Base-by-base conservation (phyloP, 352 stramenopile genomes). In the Pythium apleroticum region DNA sequence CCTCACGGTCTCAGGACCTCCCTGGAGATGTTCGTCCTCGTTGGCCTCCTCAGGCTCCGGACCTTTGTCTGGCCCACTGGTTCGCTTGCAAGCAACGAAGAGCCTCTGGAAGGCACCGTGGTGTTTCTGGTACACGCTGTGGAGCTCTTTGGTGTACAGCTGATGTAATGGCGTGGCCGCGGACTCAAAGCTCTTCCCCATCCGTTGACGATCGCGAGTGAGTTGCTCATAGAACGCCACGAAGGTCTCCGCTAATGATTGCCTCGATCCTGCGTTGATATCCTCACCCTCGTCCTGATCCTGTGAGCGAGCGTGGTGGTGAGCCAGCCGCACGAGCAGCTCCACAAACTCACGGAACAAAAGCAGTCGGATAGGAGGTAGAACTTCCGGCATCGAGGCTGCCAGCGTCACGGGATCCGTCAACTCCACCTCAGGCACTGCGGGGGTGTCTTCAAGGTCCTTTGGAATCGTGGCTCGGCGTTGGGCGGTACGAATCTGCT, bases 311-410 rank as follows among this genome's bases (percentile, higher is more conserved):
- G 69, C 14, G 77, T 74, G 73, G 24, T 67, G 66, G 22, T 72
- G 43, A n/a, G 75, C 75, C 12, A 88, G 65, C 10, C 81, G 77
- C 25, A 90, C 75, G n/a, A 90, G 74, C 25, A 90, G 57, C 60
- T 90, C 81, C 7, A 84, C 77, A 54, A 90, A 90, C 65, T 90
- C 81, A 11, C 81, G 76, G 35, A 71, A 88, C 0, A 88, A 65
- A 7, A 90, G 22, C 14, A 85, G 50, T 56, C 81, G 68, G 17
- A 39, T 35, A 17, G 54, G 62, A 35, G 54, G 43, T 7, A 69
- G 37, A 27, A 69, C 56, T 37, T 69, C 63, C 14, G 55, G 63
- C 14, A 69, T 52, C 12, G 49, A 57, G 20, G 41, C 9, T 4
- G 56, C 43, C 7, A 69, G 56, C 27, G 56, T 57, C 48, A 60